Conservation (phyloP, 2,329 filamentous ascomycete species). For the Byssothecium circinans region DNA sequence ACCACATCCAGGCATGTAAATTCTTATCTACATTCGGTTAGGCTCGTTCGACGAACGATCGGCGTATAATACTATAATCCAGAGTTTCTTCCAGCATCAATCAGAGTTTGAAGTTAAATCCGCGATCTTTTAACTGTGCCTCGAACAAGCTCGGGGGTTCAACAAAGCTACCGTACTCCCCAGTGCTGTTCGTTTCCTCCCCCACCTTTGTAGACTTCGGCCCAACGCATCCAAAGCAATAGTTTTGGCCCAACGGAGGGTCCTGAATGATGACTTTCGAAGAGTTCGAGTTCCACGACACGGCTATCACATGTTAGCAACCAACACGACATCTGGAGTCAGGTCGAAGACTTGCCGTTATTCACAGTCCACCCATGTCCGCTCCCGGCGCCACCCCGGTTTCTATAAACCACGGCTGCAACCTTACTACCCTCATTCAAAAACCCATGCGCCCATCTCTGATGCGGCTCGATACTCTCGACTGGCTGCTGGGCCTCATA, state of each 20-base stretch:
- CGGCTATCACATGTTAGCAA: background rate
- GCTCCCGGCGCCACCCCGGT: constrained; percentile 6
- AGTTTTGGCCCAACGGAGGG: constrained; percentile 9
- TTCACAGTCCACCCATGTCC: constrained; percentile 14
- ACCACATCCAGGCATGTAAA: no score
- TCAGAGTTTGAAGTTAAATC: constrained; percentile 7
- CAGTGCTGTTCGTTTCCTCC: constrained; percentile 6
- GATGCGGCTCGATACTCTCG: constrained; percentile 11
- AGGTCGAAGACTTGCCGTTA: constrained; percentile 2
- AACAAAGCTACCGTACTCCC: constrained; percentile 5
- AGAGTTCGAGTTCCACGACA: constrained; percentile 11
- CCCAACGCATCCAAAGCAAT: constrained; percentile 14
- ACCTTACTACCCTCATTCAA: constrained; percentile 8
- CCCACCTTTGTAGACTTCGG: constrained; percentile 1
- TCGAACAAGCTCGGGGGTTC: constrained; percentile 10
- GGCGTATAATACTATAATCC: no score
- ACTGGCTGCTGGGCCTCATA: constrained; percentile 7
- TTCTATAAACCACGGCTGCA: constrained; percentile 5
- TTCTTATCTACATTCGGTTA: no score
- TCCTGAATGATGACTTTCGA: constrained; percentile 2
- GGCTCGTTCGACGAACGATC: no score
- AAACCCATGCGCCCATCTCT: constrained; percentile 12
- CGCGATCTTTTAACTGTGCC: constrained; percentile 11
- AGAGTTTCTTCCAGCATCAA: no score
- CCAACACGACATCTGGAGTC: background rate